Evolutionary conservation across 768 basidiomycete species (phyloP).

Genomic region (Dictyophora rubrovolvata): DNA sequence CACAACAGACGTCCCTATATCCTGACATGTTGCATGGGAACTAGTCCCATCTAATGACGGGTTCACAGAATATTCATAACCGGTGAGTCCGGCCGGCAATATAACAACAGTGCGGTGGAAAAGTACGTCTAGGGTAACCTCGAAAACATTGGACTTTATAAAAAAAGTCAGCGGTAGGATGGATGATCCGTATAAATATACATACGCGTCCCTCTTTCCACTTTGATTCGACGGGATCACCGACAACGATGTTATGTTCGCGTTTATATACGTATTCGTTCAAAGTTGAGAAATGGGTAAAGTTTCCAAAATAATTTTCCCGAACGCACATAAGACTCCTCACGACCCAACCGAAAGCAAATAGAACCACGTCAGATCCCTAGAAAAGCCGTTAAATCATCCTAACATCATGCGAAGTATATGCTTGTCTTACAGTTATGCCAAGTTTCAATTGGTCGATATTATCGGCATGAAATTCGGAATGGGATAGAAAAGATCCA

Average conservation of each 20-base stretch:
- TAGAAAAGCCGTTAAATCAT: background rate
- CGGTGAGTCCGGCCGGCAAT: constrained; percentile 58
- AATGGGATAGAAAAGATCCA: constrained; percentile 67
- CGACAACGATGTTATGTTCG: constrained; percentile 44
- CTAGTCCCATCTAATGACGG: constrained; percentile 13
- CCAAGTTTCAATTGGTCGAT: constrained; percentile 69
- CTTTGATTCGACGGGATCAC: constrained; percentile 73
- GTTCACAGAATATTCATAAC: constrained; percentile 35
- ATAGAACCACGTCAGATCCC: constrained; percentile 53
- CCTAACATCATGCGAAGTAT: background rate
- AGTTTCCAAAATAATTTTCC: constrained; percentile 91
- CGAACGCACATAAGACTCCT: constrained; percentile 81
- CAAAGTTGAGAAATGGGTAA: constrained; percentile 86
- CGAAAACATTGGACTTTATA: constrained; percentile 70
- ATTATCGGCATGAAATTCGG: constrained; percentile 54
- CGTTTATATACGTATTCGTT: constrained; percentile 75
- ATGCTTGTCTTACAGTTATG: constrained; percentile 39
- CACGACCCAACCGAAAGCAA: constrained; percentile 77
- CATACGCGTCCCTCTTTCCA: constrained; percentile 71
- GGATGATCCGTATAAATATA: background rate
- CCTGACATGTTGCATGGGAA: constrained; percentile 19
- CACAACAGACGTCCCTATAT: constrained; percentile 44
- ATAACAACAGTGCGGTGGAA: constrained; percentile 45
- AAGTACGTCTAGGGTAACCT: constrained; percentile 53
- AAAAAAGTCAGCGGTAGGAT: background rate